Evolutionary conservation across 306 rosid genomes (phyloP).

Genomic region (Dryas octopetala): DNA sequence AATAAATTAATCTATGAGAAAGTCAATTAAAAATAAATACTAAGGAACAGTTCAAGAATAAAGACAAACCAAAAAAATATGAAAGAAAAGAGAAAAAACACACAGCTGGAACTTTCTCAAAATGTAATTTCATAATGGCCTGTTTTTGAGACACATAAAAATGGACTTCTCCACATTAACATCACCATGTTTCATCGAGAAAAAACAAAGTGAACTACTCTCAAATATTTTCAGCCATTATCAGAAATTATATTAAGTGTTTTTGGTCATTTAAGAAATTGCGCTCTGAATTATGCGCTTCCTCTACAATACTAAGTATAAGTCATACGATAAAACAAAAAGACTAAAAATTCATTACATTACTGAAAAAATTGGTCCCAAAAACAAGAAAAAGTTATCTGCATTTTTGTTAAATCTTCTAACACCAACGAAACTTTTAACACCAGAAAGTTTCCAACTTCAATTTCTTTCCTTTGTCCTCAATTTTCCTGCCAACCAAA

Average conservation of each 20-base stretch:
- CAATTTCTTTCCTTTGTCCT: not conserved
- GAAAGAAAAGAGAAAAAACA: not conserved
- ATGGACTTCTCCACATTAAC: not conserved
- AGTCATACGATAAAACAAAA: not conserved
- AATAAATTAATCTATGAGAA: constrained; percentile 26
- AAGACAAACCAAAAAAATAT: not conserved
- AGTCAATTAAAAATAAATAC: constrained; percentile 9
- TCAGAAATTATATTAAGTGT: not conserved
- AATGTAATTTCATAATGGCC: not conserved
- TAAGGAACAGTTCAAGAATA: not conserved
- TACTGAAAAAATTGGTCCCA: too few relatives aligned
- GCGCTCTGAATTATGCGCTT: not conserved
- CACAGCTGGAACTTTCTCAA: not conserved
- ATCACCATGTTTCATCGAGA: not conserved
- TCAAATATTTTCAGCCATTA: not conserved
- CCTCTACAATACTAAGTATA: not conserved
- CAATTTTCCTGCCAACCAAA: not conserved
- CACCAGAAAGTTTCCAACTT: not conserved
- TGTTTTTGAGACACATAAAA: not conserved
- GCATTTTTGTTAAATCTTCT: too few relatives aligned
- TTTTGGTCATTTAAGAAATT: not conserved
- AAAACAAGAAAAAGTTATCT: too few relatives aligned
- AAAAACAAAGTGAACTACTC: not conserved
- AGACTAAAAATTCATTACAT: not conserved
- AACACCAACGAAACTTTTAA: not conserved